Conservation (phyloP, 331 rosid species). For the Acacia pycnantha region DNA sequence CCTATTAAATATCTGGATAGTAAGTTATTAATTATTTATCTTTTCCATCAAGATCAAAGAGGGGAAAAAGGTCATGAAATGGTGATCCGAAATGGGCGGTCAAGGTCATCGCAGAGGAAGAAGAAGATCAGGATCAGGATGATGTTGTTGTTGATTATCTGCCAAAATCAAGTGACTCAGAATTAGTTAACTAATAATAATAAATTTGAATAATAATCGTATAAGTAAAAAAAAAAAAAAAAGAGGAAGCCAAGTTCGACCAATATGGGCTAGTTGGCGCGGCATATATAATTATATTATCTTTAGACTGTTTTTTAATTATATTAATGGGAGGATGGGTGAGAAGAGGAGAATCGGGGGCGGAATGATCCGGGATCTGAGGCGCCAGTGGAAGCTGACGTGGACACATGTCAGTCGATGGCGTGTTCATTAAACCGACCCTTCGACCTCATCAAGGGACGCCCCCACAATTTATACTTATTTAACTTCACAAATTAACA, state of each 20-base stretch:
- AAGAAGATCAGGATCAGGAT: background rate
- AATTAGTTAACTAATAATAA: background rate
- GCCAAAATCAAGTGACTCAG: background rate
- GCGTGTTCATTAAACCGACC: background rate
- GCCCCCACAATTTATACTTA: background rate
- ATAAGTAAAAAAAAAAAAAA: too few species aligned
- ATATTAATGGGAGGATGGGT: background rate
- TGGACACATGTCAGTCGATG: background rate
- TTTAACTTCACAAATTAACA: background rate
- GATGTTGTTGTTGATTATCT: background rate
- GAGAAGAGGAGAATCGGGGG: constrained; percentile 39
- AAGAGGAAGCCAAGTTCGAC: background rate
- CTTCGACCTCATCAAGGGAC: background rate
- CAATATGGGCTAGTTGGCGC: too few species aligned
- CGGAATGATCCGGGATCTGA: background rate
- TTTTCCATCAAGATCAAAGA: background rate
- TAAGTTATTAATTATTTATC: background rate
- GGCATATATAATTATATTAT: background rate
- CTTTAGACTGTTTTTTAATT: too few species aligned
- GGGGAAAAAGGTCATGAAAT: background rate
- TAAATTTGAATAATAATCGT: background rate
- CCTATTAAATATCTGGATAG: background rate
- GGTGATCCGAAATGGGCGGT: background rate
- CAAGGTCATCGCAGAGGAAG: background rate
- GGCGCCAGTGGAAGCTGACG: background rate